Evolutionary conservation across 495 filamentous ascomycete genomes (phyloP).

Genomic region (Neurospora sp.): DNA sequence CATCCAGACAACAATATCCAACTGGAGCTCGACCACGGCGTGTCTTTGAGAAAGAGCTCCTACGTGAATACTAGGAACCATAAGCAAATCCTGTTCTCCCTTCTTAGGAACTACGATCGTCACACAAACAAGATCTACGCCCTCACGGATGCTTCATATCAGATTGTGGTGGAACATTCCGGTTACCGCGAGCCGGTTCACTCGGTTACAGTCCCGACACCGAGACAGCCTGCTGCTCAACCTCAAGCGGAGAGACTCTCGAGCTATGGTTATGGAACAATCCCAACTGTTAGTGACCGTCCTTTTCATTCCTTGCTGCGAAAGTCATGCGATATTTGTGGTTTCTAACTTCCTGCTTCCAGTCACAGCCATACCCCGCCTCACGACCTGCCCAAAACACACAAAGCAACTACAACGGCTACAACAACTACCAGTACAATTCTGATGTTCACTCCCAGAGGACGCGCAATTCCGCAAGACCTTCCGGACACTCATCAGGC

Average conservation of each 20-base stretch:
- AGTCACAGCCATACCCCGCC: not conserved
- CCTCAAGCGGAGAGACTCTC: not conserved
- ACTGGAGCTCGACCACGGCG: not conserved
- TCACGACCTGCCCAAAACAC: not conserved
- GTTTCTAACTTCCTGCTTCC: not conserved
- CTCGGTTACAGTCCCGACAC: no score
- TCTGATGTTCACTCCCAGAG: no score
- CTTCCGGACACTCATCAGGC: not conserved
- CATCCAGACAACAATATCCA: not conserved
- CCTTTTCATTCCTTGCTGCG: not conserved
- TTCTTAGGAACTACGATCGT: not conserved
- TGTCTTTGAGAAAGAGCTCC: not conserved
- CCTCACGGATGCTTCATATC: not conserved
- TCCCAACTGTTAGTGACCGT: not conserved
- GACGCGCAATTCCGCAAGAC: no score
- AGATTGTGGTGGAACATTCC: not conserved
- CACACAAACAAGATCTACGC: not conserved
- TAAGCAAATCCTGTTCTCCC: not conserved
- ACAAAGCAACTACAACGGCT: not conserved
- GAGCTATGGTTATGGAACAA: not conserved
- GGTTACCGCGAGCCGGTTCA: not conserved
- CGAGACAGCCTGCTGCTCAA: not conserved
- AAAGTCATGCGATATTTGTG: no score
- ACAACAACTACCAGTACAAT: not conserved
- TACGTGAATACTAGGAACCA: not conserved